A percentile compares a stretch with the other conserved stretches of the same genome.
These are phyloP conservation scores for Hanseniaspora sp. DNA, from an alignment of 1,139 yeast genomes.

Conservation along the genomic window DNA sequence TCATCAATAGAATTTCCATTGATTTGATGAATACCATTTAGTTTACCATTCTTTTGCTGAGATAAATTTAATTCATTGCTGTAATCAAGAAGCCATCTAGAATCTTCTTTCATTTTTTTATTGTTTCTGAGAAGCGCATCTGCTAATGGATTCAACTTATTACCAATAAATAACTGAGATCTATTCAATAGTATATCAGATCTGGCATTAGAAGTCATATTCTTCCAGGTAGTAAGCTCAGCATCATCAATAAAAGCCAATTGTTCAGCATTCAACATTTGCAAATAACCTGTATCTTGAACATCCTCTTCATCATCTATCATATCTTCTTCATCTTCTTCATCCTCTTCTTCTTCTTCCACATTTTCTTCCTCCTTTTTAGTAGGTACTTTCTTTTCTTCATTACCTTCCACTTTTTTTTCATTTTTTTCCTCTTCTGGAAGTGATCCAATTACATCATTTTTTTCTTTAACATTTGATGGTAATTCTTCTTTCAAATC, in stretches of 20 bases:
- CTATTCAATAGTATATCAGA: slow-evolving; percentile 65
- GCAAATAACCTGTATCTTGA: slow-evolving; percentile 14
- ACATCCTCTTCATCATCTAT: slow-evolving; percentile 24
- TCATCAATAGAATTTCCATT: background rate
- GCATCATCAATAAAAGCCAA: slow-evolving; percentile 52
- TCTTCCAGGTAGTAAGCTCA: slow-evolving; percentile 72
- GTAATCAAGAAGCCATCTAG: slow-evolving; percentile 14
- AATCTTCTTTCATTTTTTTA: slow-evolving; percentile 41
- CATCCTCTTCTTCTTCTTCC: slow-evolving; percentile 21
- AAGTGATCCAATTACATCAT: slow-evolving; percentile 74
- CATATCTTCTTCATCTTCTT: slow-evolving; percentile 27
- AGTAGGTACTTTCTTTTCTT: slow-evolving; percentile 74
- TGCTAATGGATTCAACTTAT: slow-evolving; percentile 50
- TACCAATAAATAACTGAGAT: slow-evolving; percentile 48
- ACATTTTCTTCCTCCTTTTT: slow-evolving; percentile 28
- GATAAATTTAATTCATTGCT: slow-evolving; percentile 16
- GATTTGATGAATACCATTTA: background rate
- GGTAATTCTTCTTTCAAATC: background rate
- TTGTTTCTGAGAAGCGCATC: slow-evolving; percentile 57
- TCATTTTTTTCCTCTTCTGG: slow-evolving; percentile 28
- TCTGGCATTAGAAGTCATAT: slow-evolving; percentile 64
- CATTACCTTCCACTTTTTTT: slow-evolving; percentile 32
- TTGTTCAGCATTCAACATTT: slow-evolving; percentile 31
- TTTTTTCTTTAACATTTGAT: slow-evolving; percentile 33
- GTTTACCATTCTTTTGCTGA: slow-evolving; percentile 18